These are phyloP conservation scores for Chamaenerion angustifolium DNA, from an alignment of 345 rosid genomes.

Conservation along the genomic window DNA sequence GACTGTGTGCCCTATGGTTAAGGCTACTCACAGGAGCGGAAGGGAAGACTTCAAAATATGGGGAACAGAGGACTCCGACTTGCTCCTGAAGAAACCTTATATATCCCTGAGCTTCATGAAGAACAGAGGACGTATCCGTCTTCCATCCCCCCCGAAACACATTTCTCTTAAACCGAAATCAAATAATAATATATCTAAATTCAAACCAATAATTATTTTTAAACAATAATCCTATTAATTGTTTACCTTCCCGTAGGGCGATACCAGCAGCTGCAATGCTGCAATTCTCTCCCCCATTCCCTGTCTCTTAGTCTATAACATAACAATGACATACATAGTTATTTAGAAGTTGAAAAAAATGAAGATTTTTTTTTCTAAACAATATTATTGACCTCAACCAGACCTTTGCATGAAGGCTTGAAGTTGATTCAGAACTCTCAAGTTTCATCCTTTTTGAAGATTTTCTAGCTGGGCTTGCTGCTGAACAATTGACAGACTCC, in stretches of 20 bases:
- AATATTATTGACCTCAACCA: background rate
- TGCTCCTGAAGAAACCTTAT: conserved; percentile 90
- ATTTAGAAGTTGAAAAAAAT: too few relatives aligned
- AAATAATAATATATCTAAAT: background rate
- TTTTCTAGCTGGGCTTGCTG: background rate
- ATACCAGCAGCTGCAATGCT: conserved; percentile 73
- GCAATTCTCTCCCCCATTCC: conserved; percentile 71
- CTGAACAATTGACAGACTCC: background rate
- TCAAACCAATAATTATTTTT: conserved; percentile 7
- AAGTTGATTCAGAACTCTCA: conserved; percentile 22
- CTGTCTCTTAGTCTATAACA: conserved; percentile 39
- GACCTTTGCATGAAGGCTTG: conserved; percentile 40
- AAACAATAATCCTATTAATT: too few relatives aligned
- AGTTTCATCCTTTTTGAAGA: conserved; percentile 26
- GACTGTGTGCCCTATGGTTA: too few relatives aligned
- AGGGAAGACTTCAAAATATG: conserved; percentile 38
- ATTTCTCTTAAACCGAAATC: conserved; percentile 5
- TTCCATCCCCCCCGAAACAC: conserved; percentile 18
- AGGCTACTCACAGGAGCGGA: conserved; percentile 4
- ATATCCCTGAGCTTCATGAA: conserved; percentile 95
- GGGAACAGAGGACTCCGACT: conserved; percentile 74
- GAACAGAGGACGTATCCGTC: conserved; percentile 94
- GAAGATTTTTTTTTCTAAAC: too few relatives aligned
- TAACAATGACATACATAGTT: too few relatives aligned
- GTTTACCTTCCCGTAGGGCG: conserved; percentile 83